Percentiles rank a stretch among this genome's conserved stretches.
phyloP scores from a whole-genome alignment of 2,329 filamentous ascomycete genomes.

The Fusarium sp. region DNA sequence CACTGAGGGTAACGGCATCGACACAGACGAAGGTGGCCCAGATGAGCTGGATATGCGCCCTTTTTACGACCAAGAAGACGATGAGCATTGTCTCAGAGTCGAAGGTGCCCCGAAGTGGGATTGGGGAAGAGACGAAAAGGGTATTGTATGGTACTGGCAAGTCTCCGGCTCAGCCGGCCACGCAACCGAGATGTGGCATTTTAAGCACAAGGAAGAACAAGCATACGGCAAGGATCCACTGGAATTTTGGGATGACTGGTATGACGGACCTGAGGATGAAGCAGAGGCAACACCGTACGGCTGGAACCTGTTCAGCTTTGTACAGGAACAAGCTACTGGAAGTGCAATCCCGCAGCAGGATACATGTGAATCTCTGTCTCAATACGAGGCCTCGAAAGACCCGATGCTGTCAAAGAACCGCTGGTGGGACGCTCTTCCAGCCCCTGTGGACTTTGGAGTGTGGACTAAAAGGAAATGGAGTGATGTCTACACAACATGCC shows the following conservation, averaged over 20 bases:
- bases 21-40: neutral
- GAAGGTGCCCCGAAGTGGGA: neutral
- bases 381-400: neutral
- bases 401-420: neutral
- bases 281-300: constrained; percentile 10
- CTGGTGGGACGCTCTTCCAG: neutral
- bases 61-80: constrained; percentile 2
- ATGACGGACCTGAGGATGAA: neutral
- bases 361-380: neutral
- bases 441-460: neutral
- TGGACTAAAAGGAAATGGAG: too few species aligned
- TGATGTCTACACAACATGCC: too few species aligned
- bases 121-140: constrained; percentile 3
- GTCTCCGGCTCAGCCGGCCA: neutral
- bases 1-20: too few species aligned
- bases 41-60: neutral
- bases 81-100: neutral
- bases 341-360: neutral
- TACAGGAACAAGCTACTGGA: neutral
- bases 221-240: constrained; percentile 3
- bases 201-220: constrained; percentile 2
- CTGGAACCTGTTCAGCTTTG: neutral
- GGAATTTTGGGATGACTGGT: constrained; percentile 12
- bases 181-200: constrained; percentile 6
- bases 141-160: constrained; percentile 9